Evolutionary conservation across 2,329 filamentous ascomycete genomes (phyloP).

Genomic region (Arachnopeziza araneosa): DNA sequence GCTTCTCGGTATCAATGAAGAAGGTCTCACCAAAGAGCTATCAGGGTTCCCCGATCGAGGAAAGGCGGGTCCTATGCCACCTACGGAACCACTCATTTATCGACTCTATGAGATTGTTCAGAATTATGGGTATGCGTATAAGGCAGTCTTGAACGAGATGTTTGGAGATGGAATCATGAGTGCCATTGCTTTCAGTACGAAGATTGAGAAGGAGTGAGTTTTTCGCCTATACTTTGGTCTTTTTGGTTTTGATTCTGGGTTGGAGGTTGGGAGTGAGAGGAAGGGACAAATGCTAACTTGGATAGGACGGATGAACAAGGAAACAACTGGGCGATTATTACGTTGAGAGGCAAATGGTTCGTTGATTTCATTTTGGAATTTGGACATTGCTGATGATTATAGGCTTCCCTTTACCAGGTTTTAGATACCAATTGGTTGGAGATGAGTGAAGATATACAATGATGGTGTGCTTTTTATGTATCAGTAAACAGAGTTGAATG

Average conservation of each 20-base stretch:
- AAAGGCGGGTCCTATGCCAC: constrained; percentile 73
- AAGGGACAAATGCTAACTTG: neutral
- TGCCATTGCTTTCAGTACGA: constrained; percentile 84
- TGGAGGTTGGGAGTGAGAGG: neutral
- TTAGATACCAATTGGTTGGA: neutral
- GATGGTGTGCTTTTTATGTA: no score
- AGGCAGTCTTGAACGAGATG: constrained; percentile 93
- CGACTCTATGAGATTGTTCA: constrained; percentile 90
- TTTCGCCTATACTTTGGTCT: neutral
- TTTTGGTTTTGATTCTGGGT: no score
- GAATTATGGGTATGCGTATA: constrained; percentile 95
- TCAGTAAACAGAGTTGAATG: no score
- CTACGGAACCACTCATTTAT: constrained; percentile 57
- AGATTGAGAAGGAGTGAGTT: constrained; percentile 76
- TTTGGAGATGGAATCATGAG: constrained; percentile 95
- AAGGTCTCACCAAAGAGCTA: constrained; percentile 55
- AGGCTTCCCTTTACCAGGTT: constrained; percentile 17
- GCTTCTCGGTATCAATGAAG: constrained; percentile 56
- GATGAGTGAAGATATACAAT: no score
- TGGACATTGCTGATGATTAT: neutral
- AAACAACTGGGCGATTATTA: constrained; percentile 80
- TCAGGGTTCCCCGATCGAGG: constrained; percentile 62
- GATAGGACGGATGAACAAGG: constrained; percentile 65
- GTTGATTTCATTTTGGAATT: constrained; percentile 70
- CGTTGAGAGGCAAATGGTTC: constrained; percentile 72